Conservation (phyloP, 2,329 filamentous ascomycete genomes). For the Gnomoniopsis smithogilvyi region DNA sequence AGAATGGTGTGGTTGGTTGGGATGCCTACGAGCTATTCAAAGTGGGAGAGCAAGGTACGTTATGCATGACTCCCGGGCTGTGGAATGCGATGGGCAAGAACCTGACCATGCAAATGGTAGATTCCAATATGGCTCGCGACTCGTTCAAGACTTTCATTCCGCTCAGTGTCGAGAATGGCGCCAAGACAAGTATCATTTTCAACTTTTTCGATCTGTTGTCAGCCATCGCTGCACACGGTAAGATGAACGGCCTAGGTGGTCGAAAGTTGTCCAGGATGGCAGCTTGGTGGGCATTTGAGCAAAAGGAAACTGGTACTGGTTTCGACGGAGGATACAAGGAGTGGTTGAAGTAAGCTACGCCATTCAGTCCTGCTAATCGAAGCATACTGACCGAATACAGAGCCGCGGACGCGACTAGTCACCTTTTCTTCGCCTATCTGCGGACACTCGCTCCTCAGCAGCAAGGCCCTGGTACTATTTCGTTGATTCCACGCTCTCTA, state of each 20-base stretch:
- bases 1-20: constrained; percentile 92
- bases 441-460: constrained; percentile 84
- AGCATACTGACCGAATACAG: constrained; percentile 43
- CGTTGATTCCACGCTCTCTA: constrained; percentile 82
- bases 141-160: constrained; percentile 97
- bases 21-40: constrained; percentile 96
- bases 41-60: constrained; percentile 82
- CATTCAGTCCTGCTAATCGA: neutral
- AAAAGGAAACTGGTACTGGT: constrained; percentile 79
- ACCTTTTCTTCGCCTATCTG: constrained; percentile 97
- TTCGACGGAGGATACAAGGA: constrained; percentile 92
- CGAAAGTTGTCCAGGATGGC: constrained; percentile 93
- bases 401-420: constrained; percentile 91
- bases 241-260: constrained; percentile 88
- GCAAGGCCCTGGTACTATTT: constrained; percentile 68
- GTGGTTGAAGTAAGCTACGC: constrained; percentile 67
- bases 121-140: constrained; percentile 87
- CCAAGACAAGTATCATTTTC: constrained; percentile 84
- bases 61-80: constrained; percentile 4
- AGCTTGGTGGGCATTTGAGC: constrained; percentile 98
- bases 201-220: constrained; percentile 94
- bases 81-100: neutral
- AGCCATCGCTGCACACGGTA: constrained; percentile 87
- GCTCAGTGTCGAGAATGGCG: constrained; percentile 82
- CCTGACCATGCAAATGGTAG: constrained; percentile 40